Base-by-base conservation (phyloP, 2,329 filamentous ascomycete genomes). In the Sclerotinia spermophila region DNA sequence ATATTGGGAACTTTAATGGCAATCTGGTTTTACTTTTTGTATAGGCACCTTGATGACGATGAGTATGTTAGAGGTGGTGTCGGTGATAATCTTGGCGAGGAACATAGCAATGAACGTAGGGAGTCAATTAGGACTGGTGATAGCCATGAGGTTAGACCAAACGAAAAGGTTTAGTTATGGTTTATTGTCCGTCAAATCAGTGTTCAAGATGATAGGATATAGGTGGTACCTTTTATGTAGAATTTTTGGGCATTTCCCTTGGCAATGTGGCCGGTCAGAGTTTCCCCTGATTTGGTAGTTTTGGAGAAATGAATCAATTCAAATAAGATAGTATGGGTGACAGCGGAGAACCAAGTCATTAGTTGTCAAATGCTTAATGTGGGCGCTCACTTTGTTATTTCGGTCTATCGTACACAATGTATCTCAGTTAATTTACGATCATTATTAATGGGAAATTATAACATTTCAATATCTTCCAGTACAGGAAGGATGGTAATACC, bases 11-110 rank as follows among this genome's bases (percentile, higher is more conserved):
- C 87, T 48, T 67, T 89, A 2, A 89, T 89, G 44, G 89, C 89
- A 40, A 71, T 84, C 7, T 82, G 83, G 5, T 93, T 93, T 82
- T 93, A 90, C 89, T 80, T 88, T 76, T 86, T 84, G 75, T 92
- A 91, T 82, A 81, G 84, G 45, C 82, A 86, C 56, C 82, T 91
- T 11, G 91, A 93, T 76, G 81, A 81, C 33, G 82, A 89, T 74
- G 91, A 93, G 21, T 70, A 67, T 51, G 53, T 70, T 51, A 40
- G 68, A 21, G 68, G 53, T 30, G 68, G 68, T n/a, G 68, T 67
- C 30, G 59, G 11, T 21, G 67, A 65, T 6, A 51, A 15, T 27
- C 13, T 65, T 13, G 61, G 45, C 5, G 61, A 53, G 61, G 61
- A 40, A 27, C 61, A n/a, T 8, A 40, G 44, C 6, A 24, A 38